Percentiles rank a stretch among this genome's conserved stretches.
These are phyloP conservation scores for Microcyclospora tardicrescens DNA, from an alignment of 2,329 filamentous ascomycete genomes.

Conservation along the genomic window DNA sequence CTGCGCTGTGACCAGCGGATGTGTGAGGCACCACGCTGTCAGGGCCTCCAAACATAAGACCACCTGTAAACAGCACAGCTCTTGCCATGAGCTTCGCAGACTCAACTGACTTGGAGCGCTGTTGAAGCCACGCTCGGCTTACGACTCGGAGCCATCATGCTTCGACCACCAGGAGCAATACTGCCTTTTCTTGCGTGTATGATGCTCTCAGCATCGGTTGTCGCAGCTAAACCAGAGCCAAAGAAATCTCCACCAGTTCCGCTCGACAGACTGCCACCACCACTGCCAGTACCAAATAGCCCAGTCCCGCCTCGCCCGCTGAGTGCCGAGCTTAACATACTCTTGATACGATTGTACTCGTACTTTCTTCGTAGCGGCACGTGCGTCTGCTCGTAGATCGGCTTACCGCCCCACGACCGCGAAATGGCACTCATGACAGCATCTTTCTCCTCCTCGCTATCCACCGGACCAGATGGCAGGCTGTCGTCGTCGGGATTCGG, in stretches of 20 bases:
- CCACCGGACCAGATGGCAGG: constrained; percentile 61
- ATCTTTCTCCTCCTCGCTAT: constrained; percentile 89
- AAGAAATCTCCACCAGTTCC: constrained; percentile 5
- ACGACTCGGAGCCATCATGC: constrained; percentile 7
- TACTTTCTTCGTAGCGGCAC: constrained; percentile 43
- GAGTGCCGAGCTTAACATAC: constrained; percentile 48
- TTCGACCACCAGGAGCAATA: constrained; percentile 11
- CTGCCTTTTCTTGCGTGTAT: constrained; percentile 9
- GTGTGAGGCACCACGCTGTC: too few relatives aligned
- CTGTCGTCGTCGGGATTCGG: constrained; percentile 63
- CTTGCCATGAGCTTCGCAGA: too few relatives aligned
- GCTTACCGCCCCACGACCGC: constrained; percentile 59
- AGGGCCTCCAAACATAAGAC: too few relatives aligned
- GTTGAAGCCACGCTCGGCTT: constrained; percentile 1
- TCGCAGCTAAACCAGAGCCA: constrained; percentile 2
- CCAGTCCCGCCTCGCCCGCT: constrained; percentile 22
- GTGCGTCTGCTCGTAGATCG: constrained; percentile 52
- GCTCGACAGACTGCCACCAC: constrained; percentile 9
- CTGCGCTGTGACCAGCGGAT: too few relatives aligned
- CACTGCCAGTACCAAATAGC: constrained; percentile 7
- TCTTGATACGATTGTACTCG: constrained; percentile 49
- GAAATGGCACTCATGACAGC: constrained; percentile 68
- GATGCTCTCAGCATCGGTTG: constrained; percentile 6
- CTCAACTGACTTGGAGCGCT: not conserved
- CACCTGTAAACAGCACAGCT: too few relatives aligned